Evolutionary conservation across 225 moss, liverwort and hornwort species (phyloP).

Genomic region (Asterella californica): DNA sequence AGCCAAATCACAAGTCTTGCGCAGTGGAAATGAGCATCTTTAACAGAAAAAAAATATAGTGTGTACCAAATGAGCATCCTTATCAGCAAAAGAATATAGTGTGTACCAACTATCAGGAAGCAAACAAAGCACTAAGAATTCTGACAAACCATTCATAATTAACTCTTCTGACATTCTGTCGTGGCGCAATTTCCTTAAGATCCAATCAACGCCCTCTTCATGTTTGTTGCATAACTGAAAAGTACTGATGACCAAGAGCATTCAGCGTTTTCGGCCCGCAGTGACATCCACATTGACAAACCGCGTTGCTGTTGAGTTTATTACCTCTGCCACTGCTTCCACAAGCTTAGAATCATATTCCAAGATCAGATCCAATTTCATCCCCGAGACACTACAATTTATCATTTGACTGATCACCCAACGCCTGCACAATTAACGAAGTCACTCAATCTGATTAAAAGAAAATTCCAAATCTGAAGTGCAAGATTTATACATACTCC

Average conservation of each 20-base stretch:
- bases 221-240: not conserved
- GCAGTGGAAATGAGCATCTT: not conserved
- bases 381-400: conserved; percentile 41
- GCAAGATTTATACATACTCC: not conserved
- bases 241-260: not conserved
- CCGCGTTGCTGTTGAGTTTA: not conserved
- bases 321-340: conserved; percentile 84
- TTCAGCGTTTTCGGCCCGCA: not conserved
- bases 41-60: not conserved
- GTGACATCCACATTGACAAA: not conserved
- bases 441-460: not conserved
- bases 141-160: not conserved
- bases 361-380: conserved; percentile 53
- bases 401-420: conserved; percentile 83
- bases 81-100: no score
- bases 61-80: no score
- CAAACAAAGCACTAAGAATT: not conserved
- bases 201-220: not conserved
- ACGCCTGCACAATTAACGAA: conserved; percentile 51
- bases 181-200: not conserved
- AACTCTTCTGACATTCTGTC: not conserved
- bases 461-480: not conserved
- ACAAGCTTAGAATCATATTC: conserved; percentile 85
- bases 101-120: no score
- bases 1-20: not conserved